These are phyloP conservation scores for Sonneratia caseolaris DNA, from an alignment of 345 rosid species.

Conservation along the genomic window DNA sequence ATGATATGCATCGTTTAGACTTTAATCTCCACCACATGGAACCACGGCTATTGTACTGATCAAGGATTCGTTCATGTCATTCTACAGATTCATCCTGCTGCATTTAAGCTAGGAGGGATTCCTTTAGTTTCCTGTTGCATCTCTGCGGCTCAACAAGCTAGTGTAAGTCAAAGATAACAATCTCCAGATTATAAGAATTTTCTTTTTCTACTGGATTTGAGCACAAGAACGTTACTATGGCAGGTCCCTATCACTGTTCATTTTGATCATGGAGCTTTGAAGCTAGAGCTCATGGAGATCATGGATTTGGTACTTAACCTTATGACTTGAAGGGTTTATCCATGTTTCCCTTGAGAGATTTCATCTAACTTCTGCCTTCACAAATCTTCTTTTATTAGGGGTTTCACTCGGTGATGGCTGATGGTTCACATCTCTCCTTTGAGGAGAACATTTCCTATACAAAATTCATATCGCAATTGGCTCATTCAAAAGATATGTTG, in stretches of 20 bases:
- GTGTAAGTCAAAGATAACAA: no score
- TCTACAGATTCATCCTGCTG: no score
- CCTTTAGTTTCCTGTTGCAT: no score
- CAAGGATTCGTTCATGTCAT: no score
- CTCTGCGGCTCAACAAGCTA: no score
- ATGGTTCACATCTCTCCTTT: conserved; percentile 86
- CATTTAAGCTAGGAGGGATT: no score
- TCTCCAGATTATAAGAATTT: no score
- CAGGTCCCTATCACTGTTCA: conserved; percentile 95
- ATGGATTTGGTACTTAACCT: conserved; percentile 53
- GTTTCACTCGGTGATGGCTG: conserved; percentile 89
- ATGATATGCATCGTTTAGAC: no score
- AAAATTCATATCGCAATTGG: conserved; percentile 52
- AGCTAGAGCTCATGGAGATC: conserved; percentile 71
- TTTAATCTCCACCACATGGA: no score
- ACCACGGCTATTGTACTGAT: no score
- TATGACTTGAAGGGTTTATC: background rate
- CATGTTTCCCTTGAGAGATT: background rate
- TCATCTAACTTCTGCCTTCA: background rate
- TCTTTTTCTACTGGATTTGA: background rate
- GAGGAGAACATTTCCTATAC: conserved; percentile 69
- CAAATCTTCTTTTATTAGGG: conserved; percentile 39
- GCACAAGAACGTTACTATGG: conserved; percentile 9
- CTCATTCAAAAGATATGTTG: conserved; percentile 55
- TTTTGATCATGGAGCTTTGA: conserved; percentile 86